Evolutionary conservation across 139 green algal species (phyloP).

Genomic region (Monoraphidium neglectum): DNA sequence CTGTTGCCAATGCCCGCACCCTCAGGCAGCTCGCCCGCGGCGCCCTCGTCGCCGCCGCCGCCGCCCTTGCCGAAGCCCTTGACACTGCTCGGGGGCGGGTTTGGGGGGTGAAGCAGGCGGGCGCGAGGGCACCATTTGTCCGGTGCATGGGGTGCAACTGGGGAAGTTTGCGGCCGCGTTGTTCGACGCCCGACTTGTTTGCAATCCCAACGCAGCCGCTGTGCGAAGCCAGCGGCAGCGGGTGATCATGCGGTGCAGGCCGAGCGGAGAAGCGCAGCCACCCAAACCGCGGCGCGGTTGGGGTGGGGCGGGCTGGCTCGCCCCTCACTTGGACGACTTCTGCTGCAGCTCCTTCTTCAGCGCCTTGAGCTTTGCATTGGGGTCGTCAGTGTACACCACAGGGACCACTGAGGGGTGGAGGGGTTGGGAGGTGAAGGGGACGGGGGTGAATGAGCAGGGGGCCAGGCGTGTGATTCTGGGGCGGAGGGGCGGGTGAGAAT

Average conservation of each 20-base stretch:
- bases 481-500: too few species aligned
- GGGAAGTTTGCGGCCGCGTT: background rate
- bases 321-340: background rate
- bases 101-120: background rate
- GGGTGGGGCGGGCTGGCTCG: too few species aligned
- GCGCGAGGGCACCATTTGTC: background rate
- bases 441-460: too few species aligned
- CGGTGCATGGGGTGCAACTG: background rate
- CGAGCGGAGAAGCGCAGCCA: too few species aligned
- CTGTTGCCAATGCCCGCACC: conserved; percentile 28
- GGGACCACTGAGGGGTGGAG: conserved; percentile 44
- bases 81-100: conserved; percentile 12
- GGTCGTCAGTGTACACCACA: conserved; percentile 53
- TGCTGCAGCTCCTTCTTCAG: conserved; percentile 69
- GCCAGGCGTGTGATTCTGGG: too few species aligned
- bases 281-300: too few species aligned
- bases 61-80: conserved; percentile 56
- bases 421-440: background rate
- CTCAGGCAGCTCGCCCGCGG: background rate
- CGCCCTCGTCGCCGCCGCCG: conserved; percentile 16
- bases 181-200: too few species aligned
- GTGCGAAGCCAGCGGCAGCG: too few species aligned
- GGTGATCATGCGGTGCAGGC: too few species aligned
- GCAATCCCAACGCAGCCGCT: too few species aligned
- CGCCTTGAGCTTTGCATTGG: conserved; percentile 53